Percentiles rank a stretch among this genome's conserved stretches.
These are phyloP conservation scores for Dryadomyces quercus-mongolicae DNA, from an alignment of 2,329 filamentous ascomycete genomes.

Conservation along the genomic window DNA sequence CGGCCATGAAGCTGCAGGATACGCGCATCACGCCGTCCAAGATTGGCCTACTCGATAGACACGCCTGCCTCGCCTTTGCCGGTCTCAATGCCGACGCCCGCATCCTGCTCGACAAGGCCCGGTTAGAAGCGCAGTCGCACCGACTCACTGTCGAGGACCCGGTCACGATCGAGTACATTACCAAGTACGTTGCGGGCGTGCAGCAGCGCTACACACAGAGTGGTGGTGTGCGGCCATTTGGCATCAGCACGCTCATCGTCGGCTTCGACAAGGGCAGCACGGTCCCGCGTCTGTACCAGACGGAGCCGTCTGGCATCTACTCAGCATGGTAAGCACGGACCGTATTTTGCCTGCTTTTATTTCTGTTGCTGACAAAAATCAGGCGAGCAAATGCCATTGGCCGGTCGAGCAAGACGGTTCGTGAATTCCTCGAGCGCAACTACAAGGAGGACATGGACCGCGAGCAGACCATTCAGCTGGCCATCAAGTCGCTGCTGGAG, in stretches of 20 bases:
- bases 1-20: conserved; percentile 98
- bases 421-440: conserved; percentile 96
- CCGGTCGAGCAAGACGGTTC: conserved; percentile 95
- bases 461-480: conserved; percentile 89
- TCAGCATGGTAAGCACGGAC: conserved; percentile 68
- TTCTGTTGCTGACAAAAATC: conserved; percentile 2
- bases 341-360: neutral
- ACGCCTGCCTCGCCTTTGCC: conserved; percentile 94
- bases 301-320: conserved; percentile 98
- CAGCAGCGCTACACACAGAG: conserved; percentile 99
- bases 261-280: conserved; percentile 94
- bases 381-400: conserved; percentile 99
- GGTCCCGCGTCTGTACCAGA: conserved; percentile 87
- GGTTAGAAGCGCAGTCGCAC: conserved; percentile 94
- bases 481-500: conserved; percentile 95
- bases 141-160: conserved; percentile 95
- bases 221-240: conserved; percentile 95
- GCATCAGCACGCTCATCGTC: conserved; percentile 94
- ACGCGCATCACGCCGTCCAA: conserved; percentile 98
- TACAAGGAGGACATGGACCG: conserved; percentile 98
- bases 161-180: conserved; percentile 97
- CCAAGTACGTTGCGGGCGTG: conserved; percentile 94
- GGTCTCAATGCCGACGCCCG: conserved; percentile 95
- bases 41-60: conserved; percentile 83
- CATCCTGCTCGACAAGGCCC: conserved; percentile 96